Evolutionary conservation across 2,329 filamentous ascomycete genomes (phyloP), one percentile per base, ranked within the genome.

Genomic region (Chaetomium olivaceum): DNA sequence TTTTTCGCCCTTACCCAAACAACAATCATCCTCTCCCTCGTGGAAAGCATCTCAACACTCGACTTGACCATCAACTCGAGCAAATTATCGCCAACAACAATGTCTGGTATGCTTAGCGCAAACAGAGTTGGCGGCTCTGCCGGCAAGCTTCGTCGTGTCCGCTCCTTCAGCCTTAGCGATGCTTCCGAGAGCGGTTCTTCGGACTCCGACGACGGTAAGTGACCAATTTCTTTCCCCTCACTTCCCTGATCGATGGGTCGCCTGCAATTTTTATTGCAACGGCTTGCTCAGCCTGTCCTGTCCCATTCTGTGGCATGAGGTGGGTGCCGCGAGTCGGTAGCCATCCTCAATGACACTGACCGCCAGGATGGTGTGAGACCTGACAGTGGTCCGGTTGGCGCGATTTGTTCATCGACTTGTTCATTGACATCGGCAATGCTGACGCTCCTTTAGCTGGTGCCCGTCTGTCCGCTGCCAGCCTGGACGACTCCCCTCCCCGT

Each of bases 41-140:
- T 23, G 48, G 39, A 64, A 52, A 27, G 46, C 51, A 50, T 48
- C n/a, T 29, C 46, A 29, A 33, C 54, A 25, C 16, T 56, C 27
- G 46, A 21, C 31, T 39, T 21, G 29, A 58, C 52, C 58, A 58
- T 33, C 55, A 36, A 25, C 55, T 25, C 31, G n/a, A 39, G 3
- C 16, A 55, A 19, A 6, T 19, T 11, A 29, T 9, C 54, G 16
- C 29, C 54, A 63, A 16, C 33, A 23, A 57, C 61, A 31, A 67
- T 67, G 65, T 67, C 65, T 31, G 65, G 54, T 39, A 62, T 67
- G 58, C 36, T 62, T 29, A 58, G 65, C 33, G 65, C 65, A 23
- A n/a, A 59, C 48, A 33, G 36, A 46, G 5, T 36, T 11, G 58
- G 57, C 58, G 46, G 48, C 46, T 29, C 57, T 36, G 36, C 48